Evolutionary conservation across 2,329 filamentous ascomycete species (phyloP).

Genomic region (Talaromyces sp.): DNA sequence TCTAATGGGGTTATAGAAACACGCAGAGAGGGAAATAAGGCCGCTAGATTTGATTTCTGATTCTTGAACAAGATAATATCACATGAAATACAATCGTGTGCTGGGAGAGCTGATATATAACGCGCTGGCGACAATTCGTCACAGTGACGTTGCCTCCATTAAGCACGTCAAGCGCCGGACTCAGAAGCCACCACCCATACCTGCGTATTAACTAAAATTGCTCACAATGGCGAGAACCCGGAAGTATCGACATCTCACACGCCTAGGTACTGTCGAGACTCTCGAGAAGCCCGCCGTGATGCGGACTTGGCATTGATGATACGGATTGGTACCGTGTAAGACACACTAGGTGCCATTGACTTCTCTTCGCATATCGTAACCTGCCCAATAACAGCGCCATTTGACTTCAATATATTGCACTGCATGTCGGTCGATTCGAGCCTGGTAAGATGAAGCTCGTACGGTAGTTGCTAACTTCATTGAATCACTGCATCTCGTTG

Average conservation of each 20-base stretch:
- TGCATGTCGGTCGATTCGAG: neutral
- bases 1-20: neutral
- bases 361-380: too few species aligned
- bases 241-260: neutral
- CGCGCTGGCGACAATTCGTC: constrained; percentile 5
- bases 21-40: neutral
- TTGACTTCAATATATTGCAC: neutral
- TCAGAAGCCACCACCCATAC: constrained; percentile 13
- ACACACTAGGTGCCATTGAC: too few species aligned
- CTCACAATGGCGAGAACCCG: neutral
- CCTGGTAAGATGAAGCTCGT: neutral
- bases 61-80: neutral
- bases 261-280: neutral
- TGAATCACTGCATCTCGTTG: too few species aligned
- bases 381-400: neutral
- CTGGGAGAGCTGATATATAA: neutral
- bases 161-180: constrained; percentile 7
- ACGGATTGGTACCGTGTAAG: too few species aligned
- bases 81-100: neutral
- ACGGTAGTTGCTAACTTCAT: too few species aligned
- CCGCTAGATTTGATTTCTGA: neutral
- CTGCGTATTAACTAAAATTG: neutral
- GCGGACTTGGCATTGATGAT: neutral
- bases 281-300: too few species aligned
- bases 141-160: constrained; percentile 18